phyloP scores from a whole-genome alignment of 176 grass and related monocot genomes.

The Carex scoparia region DNA sequence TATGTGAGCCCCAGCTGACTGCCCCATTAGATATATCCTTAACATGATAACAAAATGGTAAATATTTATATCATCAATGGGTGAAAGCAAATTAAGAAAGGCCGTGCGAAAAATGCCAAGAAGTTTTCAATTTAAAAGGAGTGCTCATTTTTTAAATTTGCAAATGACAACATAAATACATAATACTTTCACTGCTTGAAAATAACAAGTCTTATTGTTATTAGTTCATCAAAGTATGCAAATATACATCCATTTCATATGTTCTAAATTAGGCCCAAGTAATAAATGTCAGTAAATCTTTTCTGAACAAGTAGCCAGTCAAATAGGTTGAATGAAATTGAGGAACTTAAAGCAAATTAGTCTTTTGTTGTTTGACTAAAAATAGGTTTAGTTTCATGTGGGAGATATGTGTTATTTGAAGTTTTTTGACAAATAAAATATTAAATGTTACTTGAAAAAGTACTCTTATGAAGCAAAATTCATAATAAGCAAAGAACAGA shows the following conservation, averaged over 20 bases:
- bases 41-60: neutral
- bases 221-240: neutral
- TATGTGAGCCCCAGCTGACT: slow-evolving; percentile 98
- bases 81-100: neutral
- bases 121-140: neutral
- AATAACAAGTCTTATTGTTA: neutral
- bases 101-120: neutral
- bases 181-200: neutral
- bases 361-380: neutral
- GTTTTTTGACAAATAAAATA: neutral
- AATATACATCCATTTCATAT: neutral
- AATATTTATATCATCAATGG: neutral
- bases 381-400: no score
- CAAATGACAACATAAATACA: neutral
- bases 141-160: neutral
- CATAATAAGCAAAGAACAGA: slow-evolving; percentile 5
- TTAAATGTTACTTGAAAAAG: neutral
- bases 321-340: neutral
- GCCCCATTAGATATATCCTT: slow-evolving; percentile 94
- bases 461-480: neutral
- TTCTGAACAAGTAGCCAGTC: neutral
- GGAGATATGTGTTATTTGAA: no score
- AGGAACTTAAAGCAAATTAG: neutral
- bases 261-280: neutral
- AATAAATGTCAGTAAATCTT: neutral